Percentiles rank a stretch among this genome's conserved stretches.
phyloP scores from a whole-genome alignment of 2,329 filamentous ascomycete genomes.

The Verticillium nubilum region DNA sequence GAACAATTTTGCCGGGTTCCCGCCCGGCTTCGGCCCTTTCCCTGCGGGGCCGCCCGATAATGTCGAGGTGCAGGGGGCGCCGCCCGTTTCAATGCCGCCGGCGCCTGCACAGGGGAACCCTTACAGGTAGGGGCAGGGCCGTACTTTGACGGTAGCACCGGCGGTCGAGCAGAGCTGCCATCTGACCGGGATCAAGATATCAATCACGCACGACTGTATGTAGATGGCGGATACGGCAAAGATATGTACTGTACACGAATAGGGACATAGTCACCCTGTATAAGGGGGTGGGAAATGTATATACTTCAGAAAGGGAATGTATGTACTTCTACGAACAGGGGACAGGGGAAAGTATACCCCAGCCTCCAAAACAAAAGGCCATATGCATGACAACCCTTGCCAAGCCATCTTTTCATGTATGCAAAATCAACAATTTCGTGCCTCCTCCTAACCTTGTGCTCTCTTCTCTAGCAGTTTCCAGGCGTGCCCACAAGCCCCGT shows the following conservation, averaged over 20 bases:
- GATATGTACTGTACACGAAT: not conserved
- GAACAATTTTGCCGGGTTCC: slow-evolving; percentile 22
- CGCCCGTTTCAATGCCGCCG: not conserved
- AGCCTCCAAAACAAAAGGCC: not conserved
- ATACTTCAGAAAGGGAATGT: not conserved
- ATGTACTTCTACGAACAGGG: not conserved
- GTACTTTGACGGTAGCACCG: no score
- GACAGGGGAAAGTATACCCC: not conserved
- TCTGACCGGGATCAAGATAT: not conserved
- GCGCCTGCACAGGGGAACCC: not conserved
- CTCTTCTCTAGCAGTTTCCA: slow-evolving; percentile 12
- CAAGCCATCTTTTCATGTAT: no score
- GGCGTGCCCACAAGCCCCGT: slow-evolving; percentile 21
- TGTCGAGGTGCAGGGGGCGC: slow-evolving; percentile 9
- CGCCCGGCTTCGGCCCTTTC: slow-evolving; percentile 14
- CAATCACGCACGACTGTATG: not conserved
- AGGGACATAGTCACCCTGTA: no score
- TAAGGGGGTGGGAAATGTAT: not conserved
- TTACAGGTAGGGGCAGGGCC: not conserved
- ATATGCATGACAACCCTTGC: no score
- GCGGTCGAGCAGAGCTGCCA: no score
- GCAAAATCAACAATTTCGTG: not conserved
- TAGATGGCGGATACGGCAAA: not conserved
- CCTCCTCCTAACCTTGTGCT: not conserved
- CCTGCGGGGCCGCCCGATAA: slow-evolving; percentile 2